Conservation (phyloP, 2,329 filamentous ascomycete genomes). For the Verticillium nubilum region DNA sequence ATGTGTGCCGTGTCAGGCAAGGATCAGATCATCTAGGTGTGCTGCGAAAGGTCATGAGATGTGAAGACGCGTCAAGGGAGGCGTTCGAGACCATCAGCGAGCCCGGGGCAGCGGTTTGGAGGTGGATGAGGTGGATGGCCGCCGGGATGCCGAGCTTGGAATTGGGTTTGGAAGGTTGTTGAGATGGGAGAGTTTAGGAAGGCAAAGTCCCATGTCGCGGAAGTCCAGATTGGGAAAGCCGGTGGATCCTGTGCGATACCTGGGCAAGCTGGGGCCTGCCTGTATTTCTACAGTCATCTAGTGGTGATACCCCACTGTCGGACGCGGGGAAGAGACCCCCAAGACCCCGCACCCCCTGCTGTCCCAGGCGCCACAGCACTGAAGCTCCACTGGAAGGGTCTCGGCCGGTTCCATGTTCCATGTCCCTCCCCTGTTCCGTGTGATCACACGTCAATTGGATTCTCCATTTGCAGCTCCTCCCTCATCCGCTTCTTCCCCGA, state of each 20-base stretch:
- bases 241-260: background rate
- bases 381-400: background rate
- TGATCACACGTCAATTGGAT: too few species aligned
- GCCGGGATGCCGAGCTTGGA: slow-evolving; percentile 1
- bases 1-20: background rate
- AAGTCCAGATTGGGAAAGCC: background rate
- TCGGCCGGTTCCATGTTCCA: background rate
- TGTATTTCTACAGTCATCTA: background rate
- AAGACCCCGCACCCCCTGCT: background rate
- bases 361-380: background rate
- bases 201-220: background rate
- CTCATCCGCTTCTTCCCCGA: background rate
- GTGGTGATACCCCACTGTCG: background rate
- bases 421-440: background rate
- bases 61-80: background rate
- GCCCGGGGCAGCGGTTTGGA: background rate
- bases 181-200: background rate
- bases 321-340: background rate
- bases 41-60: background rate
- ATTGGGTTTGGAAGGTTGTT: background rate
- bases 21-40: background rate
- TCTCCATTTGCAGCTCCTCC: background rate
- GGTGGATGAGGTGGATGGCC: background rate
- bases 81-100: background rate
- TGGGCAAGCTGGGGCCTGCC: background rate